A percentile compares a stretch with the other conserved stretches of the same genome.
phyloP scores from a whole-genome alignment of 352 stramenopile genomes.

The Phytophthora melonis region DNA sequence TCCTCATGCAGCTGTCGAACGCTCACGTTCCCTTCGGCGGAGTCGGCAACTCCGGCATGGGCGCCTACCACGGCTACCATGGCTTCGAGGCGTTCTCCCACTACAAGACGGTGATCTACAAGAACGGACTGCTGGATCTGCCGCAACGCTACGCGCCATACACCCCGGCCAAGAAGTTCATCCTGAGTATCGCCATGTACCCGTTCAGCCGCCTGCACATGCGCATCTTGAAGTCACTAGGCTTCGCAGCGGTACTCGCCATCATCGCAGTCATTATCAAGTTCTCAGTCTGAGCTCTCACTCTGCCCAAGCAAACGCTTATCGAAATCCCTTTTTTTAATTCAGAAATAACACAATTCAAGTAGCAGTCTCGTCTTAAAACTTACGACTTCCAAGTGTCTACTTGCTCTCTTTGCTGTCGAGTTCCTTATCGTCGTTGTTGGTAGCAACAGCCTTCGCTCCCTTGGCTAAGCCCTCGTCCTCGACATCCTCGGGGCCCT shows the following conservation, averaged over 20 bases:
- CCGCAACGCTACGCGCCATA: constrained; percentile 69
- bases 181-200: constrained; percentile 56
- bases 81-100: constrained; percentile 87
- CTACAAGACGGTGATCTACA: constrained; percentile 73
- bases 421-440: constrained; percentile 32
- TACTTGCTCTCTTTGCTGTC: constrained; percentile 40
- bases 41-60: constrained; percentile 83
- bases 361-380: constrained; percentile 5
- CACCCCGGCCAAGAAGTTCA: constrained; percentile 37
- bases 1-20: constrained; percentile 78
- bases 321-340: constrained; percentile 13
- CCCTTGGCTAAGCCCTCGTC: constrained; percentile 30
- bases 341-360: constrained; percentile 21
- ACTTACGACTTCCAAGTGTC: not conserved
- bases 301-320: not conserved
- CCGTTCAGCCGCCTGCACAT: constrained; percentile 58
- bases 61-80: constrained; percentile 83
- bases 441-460: constrained; percentile 16
- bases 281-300: constrained; percentile 27
- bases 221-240: constrained; percentile 42
- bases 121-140: constrained; percentile 65
- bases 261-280: constrained; percentile 42
- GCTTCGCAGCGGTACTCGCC: constrained; percentile 38
- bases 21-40: constrained; percentile 79
- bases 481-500: constrained; percentile 32